Conservation (phyloP, 495 filamentous ascomycete genomes). For the Neurospora africana region DNA sequence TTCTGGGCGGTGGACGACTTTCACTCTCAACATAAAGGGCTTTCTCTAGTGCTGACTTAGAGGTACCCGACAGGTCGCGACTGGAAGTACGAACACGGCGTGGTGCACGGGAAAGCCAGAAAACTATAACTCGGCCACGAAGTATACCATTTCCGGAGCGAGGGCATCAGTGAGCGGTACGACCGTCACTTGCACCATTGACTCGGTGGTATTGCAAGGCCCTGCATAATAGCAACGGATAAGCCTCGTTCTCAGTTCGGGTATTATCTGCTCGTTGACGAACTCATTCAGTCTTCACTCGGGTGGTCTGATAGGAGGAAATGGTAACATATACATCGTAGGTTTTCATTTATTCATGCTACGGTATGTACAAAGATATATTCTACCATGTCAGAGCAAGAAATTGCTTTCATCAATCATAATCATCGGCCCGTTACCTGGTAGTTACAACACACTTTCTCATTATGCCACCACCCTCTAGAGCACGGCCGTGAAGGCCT, state of each 20-base stretch:
- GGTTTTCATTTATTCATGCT: background rate
- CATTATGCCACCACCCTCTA: background rate
- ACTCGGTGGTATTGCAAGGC: slow-evolving; percentile 19
- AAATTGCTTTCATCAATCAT: background rate
- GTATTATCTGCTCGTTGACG: background rate
- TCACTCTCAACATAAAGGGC: background rate
- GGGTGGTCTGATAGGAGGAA: background rate
- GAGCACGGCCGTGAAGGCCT: slow-evolving; percentile 1
- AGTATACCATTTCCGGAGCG: slow-evolving; percentile 21
- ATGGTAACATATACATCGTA: background rate
- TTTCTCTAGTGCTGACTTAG: background rate
- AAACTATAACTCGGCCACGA: slow-evolving; percentile 26
- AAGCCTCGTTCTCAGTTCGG: background rate
- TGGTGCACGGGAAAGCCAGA: slow-evolving; percentile 26
- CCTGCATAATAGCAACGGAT: background rate
- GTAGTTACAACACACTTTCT: background rate
- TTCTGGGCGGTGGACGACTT: background rate
- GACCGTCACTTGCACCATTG: slow-evolving; percentile 26
- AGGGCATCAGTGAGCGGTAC: slow-evolving; percentile 20
- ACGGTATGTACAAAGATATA: background rate
- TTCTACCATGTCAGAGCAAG: background rate
- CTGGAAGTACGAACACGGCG: slow-evolving; percentile 13
- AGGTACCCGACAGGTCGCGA: slow-evolving; percentile 12
- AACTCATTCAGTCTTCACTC: background rate
- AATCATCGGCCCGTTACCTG: background rate